Evolutionary conservation across 148 eudicot genomes (phyloP), one percentile per base, ranked within the genome.

Genomic region (Chenopodium berlandieri): DNA sequence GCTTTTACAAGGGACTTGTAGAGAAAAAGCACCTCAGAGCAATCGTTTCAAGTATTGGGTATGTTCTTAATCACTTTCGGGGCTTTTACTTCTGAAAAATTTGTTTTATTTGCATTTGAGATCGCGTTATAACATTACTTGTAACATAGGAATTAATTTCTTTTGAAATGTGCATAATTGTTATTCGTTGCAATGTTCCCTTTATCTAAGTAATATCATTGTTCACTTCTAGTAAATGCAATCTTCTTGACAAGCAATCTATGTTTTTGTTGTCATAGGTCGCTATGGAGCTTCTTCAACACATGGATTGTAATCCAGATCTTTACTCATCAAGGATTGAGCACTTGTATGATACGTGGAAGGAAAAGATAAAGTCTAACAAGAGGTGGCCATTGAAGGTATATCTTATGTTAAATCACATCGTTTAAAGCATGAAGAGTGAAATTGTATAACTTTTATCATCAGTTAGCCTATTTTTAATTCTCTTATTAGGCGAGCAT

Each of bases 1-100:
- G 19, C 79, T 95, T 73, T 68, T 95, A 75, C 80, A 85, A 62
- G 97, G 84, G 32, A 91, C 97, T 64, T 76, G 79, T 34, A 84
- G 34, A 0, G 95, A 93, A 32, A 73, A 27, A 46, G 81, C 88
- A 64, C 81, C 80, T 34, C 64, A 64, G 6, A 75, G 32, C 56
- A 92, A 91, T 79, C 88, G 94, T 2, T 68, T 79, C 48, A 94
- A 92, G 84, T 94, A 90, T 83, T 83, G 83, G 93, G 98, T 94
- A 89, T 54, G 68, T 7, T 4, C 20, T 19, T 50, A 3, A 20
- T 62, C 54, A 9, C 54, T 48, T 47, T 54, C 2, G 62, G 62
- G 62, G 17, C 22, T 56, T 56, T 2, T 20, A 56, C 62, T 56
- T 56, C 6, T 17, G 63, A 19, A 62, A n/a, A 5, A 3, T 20